These are phyloP conservation scores for Cadophora luteo-olivacea DNA, from an alignment of 2,329 filamentous ascomycete genomes.

Conservation along the genomic window DNA sequence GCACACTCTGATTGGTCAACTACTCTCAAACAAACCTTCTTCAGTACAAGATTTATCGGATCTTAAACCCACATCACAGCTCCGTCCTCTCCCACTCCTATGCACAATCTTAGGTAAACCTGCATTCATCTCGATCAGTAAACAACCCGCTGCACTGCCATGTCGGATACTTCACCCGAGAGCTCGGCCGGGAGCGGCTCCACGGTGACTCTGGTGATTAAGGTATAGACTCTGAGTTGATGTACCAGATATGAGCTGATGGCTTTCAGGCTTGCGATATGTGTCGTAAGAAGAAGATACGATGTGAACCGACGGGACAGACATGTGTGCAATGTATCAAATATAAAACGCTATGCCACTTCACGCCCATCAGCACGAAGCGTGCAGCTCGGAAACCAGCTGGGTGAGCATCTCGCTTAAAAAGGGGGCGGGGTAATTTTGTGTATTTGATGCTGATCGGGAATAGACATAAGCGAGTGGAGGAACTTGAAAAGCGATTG, in stretches of 20 bases:
- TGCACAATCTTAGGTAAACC: not conserved
- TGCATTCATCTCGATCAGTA: not conserved
- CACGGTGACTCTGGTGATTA: not conserved
- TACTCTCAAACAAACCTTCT: not conserved
- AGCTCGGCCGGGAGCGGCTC: not conserved
- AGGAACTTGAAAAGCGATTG: constrained; percentile 34
- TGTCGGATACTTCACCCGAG: constrained; percentile 7
- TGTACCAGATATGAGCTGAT: constrained; percentile 11
- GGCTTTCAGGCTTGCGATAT: constrained; percentile 39
- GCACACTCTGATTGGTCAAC: not conserved
- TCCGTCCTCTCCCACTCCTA: not conserved
- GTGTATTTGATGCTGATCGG: constrained; percentile 5
- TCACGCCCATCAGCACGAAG: constrained; percentile 40
- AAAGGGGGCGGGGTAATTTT: not conserved
- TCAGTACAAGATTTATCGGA: not conserved
- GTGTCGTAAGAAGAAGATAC: constrained; percentile 45
- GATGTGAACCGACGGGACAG: constrained; percentile 38
- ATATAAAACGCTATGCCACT: constrained; percentile 40
- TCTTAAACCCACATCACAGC: not conserved
- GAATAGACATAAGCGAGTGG: constrained; percentile 30
- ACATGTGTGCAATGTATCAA: constrained; percentile 43
- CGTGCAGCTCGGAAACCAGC: constrained; percentile 35
- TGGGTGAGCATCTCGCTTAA: constrained; percentile 30
- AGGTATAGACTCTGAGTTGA: not conserved
- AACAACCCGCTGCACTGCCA: not conserved